Evolutionary conservation across 176 grass and related monocot genomes (phyloP), one percentile per base, ranked within the genome.

Genomic region (Aegilops bicornis): DNA sequence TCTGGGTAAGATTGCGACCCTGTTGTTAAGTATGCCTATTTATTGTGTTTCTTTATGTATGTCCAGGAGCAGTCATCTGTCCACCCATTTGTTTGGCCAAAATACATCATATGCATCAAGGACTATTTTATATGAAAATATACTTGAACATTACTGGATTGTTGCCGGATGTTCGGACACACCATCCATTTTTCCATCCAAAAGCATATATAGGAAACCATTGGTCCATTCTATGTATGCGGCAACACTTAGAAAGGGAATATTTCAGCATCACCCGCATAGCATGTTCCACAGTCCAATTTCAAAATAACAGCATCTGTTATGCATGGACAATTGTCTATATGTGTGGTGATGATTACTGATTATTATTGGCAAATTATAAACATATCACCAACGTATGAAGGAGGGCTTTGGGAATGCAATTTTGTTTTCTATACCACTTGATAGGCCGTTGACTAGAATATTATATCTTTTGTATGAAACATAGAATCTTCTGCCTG

Each of bases 1-100:
- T 77, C 78, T 25, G 69, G 93, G 93, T 95, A 92, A 78, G 45
- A 30, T 62, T 8, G 8, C 33, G 8, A 68, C 7, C 33, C 13
- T 31, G 19, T n/a, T 27, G 37, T 31, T 16, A 64, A 45, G 60
- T 23, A 42, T 74, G 40, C n/a, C 12, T 66, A 8, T 22, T 12
- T 3, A 69, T 35, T 47, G 45, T 48, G 45, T 19, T 8, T 50
- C 9, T 68, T 75, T 50, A 14, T 37, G 7, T 43, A 40, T 80
- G 39, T 3, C 58, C n/a, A 32, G 52, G 33, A 47, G 10, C 32
- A 67, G 20, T 58, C 70, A 64, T 43, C 8, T 31, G 8, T 22
- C 3, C 16, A 30, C 24, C 17, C 27, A 14, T 66, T 90, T 14
- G n/a, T 87, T 58, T 20, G 22, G 6, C 33, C 23, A 20, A 33